Evolutionary conservation across 176 grass and related monocot species (phyloP).

Genomic region (Carex kokanica): DNA sequence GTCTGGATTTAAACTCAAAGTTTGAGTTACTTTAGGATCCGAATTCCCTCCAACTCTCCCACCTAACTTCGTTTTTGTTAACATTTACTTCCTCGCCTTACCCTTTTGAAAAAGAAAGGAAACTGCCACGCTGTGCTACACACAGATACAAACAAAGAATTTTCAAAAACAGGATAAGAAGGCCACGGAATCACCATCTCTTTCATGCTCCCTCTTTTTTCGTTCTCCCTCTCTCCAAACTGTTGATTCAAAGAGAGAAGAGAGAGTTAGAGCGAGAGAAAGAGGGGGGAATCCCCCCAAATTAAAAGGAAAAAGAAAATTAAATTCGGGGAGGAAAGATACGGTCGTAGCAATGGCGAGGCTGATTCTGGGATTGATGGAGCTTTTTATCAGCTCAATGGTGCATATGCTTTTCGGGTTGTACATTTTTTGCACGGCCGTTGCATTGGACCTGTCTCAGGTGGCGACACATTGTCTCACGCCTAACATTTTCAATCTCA

Average conservation of each 20-base stretch:
- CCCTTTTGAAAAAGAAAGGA: conserved; percentile 21
- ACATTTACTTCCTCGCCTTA: neutral
- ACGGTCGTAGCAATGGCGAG: conserved; percentile 42
- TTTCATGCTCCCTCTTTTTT: neutral
- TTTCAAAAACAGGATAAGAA: conserved; percentile 12
- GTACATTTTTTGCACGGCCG: conserved; percentile 89
- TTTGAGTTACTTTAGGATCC: too few relatives aligned
- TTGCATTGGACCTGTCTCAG: conserved; percentile 87
- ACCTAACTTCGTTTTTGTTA: neutral
- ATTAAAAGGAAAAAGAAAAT: neutral
- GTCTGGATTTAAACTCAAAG: too few relatives aligned
- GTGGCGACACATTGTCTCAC: conserved; percentile 45
- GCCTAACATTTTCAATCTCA: conserved; percentile 43
- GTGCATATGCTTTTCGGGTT: conserved; percentile 84
- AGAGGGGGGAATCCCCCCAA: neutral
- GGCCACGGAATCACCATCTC: neutral
- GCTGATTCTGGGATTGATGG: conserved; percentile 60
- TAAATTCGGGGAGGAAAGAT: neutral
- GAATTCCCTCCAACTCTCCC: neutral
- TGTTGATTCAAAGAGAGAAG: neutral
- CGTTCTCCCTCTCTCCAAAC: neutral
- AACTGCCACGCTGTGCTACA: conserved; percentile 15
- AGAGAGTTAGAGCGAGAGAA: neutral
- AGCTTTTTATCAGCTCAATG: conserved; percentile 69
- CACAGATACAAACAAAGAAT: neutral